Evolutionary conservation across 176 grass and related monocot species (phyloP).

Genomic region (Saccharum officinarum): DNA sequence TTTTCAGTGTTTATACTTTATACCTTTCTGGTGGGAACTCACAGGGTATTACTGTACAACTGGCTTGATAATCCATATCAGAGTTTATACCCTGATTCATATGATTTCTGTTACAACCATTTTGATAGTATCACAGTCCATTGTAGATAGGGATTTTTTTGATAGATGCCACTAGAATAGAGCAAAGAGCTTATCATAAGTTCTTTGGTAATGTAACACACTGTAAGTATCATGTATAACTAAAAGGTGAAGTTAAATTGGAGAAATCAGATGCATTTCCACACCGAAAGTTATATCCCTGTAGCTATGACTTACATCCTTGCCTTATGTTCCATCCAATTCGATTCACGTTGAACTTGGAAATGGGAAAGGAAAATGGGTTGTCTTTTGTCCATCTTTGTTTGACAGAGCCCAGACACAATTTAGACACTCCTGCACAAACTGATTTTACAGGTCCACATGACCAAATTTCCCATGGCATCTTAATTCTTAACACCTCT

Average conservation of each 20-base stretch:
- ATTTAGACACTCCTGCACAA: not conserved
- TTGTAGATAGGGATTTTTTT: not conserved
- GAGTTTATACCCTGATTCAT: not conserved
- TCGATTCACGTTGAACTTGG: not conserved
- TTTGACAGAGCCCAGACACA: not conserved
- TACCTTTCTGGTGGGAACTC: not conserved
- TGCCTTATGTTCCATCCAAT: not conserved
- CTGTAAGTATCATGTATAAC: not conserved
- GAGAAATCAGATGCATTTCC: slow-evolving; percentile 1
- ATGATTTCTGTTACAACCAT: slow-evolving; percentile 22
- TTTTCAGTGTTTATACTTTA: not conserved
- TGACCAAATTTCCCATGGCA: not conserved
- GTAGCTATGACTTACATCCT: slow-evolving; percentile 23
- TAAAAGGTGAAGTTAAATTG: slow-evolving; percentile 16
- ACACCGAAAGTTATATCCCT: not conserved
- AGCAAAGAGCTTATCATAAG: not conserved
- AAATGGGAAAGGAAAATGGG: not conserved
- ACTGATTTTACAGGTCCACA: not conserved
- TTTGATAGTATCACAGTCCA: slow-evolving; percentile 15
- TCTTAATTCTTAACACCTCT: not conserved
- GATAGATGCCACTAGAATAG: not conserved
- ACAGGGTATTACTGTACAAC: not conserved
- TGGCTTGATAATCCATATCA: slow-evolving; percentile 23
- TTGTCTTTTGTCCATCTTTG: not conserved
- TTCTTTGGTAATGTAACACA: not conserved